Conservation (phyloP, 768 basidiomycete genomes). For the Coprinopsis cinerea region DNA sequence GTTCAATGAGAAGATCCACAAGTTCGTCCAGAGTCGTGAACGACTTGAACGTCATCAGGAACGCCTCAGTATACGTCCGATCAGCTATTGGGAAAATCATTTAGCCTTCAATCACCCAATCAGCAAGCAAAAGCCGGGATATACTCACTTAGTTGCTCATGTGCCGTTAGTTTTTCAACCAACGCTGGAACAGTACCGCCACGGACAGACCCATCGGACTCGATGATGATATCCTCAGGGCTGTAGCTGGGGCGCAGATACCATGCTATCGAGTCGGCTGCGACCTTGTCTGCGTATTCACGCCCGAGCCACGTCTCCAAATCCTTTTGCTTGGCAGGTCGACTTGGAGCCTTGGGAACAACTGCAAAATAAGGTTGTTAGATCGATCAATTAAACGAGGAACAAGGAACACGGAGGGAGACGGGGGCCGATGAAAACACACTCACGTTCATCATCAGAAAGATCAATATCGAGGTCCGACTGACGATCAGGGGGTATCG, state of each 20-base stretch:
- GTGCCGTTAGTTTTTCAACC: slow-evolving; percentile 85
- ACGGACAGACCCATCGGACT: slow-evolving; percentile 76
- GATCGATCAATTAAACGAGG: too few species aligned
- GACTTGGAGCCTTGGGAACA: slow-evolving; percentile 25
- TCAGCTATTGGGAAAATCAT: slow-evolving; percentile 52
- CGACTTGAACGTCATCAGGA: slow-evolving; percentile 94
- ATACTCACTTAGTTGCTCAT: slow-evolving; percentile 76
- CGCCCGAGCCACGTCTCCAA: slow-evolving; percentile 63
- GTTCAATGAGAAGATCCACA: slow-evolving; percentile 71
- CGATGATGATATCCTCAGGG: slow-evolving; percentile 76
- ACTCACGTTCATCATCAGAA: slow-evolving; percentile 37
- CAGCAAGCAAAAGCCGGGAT: too few species aligned
- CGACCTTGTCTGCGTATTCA: slow-evolving; percentile 39
- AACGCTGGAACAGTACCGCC: slow-evolving; percentile 85
- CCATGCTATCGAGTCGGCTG: slow-evolving; percentile 59
- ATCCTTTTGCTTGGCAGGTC: slow-evolving; percentile 42
- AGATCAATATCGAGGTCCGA: slow-evolving; percentile 19
- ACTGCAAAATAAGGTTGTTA: slow-evolving; percentile 11
- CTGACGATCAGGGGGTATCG: slow-evolving; percentile 13
- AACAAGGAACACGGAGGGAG: too few species aligned
- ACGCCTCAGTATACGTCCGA: slow-evolving; percentile 76
- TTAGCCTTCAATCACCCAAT: too few species aligned
- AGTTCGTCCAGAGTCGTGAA: slow-evolving; percentile 83
- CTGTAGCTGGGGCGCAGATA: slow-evolving; percentile 80
- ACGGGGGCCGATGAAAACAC: not conserved